Percentiles rank a stretch among this genome's conserved stretches.
phyloP scores from a whole-genome alignment of 192 early-diverging fungal genomes.

The Paraglomus brasilianum region DNA sequence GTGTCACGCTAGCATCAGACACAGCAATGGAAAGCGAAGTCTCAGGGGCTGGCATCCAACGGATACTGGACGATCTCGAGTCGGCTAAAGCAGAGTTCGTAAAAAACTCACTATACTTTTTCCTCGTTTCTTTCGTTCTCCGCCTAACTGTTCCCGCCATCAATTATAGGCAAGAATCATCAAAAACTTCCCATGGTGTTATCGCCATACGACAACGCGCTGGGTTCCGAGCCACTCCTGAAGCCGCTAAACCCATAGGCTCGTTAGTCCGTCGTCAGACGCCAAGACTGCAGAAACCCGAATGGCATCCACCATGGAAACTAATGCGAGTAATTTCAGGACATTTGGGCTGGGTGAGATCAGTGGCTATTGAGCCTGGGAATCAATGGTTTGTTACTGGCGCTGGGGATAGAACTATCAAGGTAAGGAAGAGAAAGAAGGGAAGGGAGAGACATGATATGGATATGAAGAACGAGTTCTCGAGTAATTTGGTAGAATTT shows the following conservation, averaged over 20 bases:
- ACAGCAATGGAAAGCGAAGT: conserved; percentile 17
- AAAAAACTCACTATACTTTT: neutral
- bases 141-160: neutral
- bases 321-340: conserved; percentile 96
- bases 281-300: conserved; percentile 60
- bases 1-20: conserved; percentile 5
- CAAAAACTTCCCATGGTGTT: conserved; percentile 16
- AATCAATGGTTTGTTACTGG: conserved; percentile 99
- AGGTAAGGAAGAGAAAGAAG: conserved; percentile 55
- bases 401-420: conserved; percentile 96
- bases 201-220: conserved; percentile 23
- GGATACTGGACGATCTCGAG: conserved; percentile 20
- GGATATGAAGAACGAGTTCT: neutral
- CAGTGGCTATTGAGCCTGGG: conserved; percentile 87
- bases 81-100: conserved; percentile 19
- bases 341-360: conserved; percentile 95
- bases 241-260: conserved; percentile 37
- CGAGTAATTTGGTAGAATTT: neutral
- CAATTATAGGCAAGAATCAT: conserved; percentile 20
- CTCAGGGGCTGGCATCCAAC: conserved; percentile 4
- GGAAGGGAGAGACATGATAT: conserved; percentile 14
- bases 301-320: conserved; percentile 99
- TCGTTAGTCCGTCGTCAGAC: conserved; percentile 55
- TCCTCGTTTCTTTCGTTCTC: too few relatives aligned
- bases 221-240: conserved; percentile 44